Base-by-base conservation (phyloP, 345 rosid genomes). In the Luvunga scandens region DNA sequence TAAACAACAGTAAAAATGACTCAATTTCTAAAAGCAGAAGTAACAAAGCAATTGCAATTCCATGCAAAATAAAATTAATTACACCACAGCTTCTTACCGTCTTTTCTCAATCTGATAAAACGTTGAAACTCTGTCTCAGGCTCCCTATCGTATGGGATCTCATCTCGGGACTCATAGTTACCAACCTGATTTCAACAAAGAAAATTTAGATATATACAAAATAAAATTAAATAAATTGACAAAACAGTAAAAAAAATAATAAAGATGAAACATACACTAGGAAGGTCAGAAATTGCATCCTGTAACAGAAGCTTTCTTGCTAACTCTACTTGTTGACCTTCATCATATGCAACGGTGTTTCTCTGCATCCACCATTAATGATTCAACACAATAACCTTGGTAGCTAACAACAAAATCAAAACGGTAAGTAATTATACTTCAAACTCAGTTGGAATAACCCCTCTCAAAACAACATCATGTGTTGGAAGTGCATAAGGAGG, bases 401-500 rank as follows among this genome's bases (percentile, higher is more conserved):
- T 22, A 64, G 6, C 5, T 63, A 62, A 69, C 39, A 57, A 38
- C 38, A 30, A 70, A 75, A 55, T 28, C 33, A 48, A 69, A 69
- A 64, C 21, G 19, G 13, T 8, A 14, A 50, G 18, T 25, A 18
- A 14, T 13, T 72, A 34, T 86, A 92, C 98, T 91, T 87, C 89
- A 83, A 94, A 94, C 60, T 89, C 88, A 3, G 63, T 5, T 21
- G 97, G 97, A 18, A 83, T 76, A 25, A 66, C 78, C 31, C 96
- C 98, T 81, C 93, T 85, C 2, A 78, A 42, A 6, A 86, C 84
- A 53, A 90, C 89, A 82, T 92, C 90, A 84, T 94, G 97, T 2
- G 96, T 94, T 34, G 98, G 98, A 56, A 88, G 88, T 6, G 98
- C 91, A 69, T 81, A 94, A 12, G 82, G 97, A 22, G 98, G 98